phyloP scores from a whole-genome alignment of 139 green algal genomes.

The Penium margaritaceum region DNA sequence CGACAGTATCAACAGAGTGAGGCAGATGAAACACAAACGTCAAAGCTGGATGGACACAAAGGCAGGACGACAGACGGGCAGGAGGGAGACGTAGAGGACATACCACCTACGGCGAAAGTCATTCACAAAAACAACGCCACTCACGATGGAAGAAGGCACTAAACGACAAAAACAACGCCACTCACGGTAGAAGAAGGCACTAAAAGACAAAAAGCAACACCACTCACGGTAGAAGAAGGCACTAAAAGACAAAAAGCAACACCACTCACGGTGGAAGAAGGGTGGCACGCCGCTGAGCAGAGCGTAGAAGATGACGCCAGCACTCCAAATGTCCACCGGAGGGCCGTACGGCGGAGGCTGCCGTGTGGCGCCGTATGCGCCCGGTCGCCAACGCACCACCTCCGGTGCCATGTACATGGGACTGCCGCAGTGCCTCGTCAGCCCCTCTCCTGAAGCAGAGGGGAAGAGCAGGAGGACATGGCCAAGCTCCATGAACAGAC shows the following conservation, averaged over 20 bases:
- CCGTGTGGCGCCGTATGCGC: neutral
- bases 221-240: neutral
- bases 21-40: too few relatives aligned
- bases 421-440: constrained; percentile 50
- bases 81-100: constrained; percentile 67
- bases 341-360: constrained; percentile 59
- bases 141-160: too few relatives aligned
- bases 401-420: constrained; percentile 91
- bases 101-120: constrained; percentile 58
- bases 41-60: neutral
- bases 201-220: neutral
- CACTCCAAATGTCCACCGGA: constrained; percentile 85
- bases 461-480: too few relatives aligned
- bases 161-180: too few relatives aligned
- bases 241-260: neutral
- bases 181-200: neutral
- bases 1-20: neutral
- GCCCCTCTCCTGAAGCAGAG: too few relatives aligned
- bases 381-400: constrained; percentile 52
- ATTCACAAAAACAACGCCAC: too few relatives aligned
- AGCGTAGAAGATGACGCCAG: constrained; percentile 93
- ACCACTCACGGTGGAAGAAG: constrained; percentile 75
- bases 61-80: constrained; percentile 37
- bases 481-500: too few relatives aligned
- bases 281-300: constrained; percentile 81